Conservation (phyloP, 2,329 filamentous ascomycete genomes). For the Trichoderma atroviride region DNA sequence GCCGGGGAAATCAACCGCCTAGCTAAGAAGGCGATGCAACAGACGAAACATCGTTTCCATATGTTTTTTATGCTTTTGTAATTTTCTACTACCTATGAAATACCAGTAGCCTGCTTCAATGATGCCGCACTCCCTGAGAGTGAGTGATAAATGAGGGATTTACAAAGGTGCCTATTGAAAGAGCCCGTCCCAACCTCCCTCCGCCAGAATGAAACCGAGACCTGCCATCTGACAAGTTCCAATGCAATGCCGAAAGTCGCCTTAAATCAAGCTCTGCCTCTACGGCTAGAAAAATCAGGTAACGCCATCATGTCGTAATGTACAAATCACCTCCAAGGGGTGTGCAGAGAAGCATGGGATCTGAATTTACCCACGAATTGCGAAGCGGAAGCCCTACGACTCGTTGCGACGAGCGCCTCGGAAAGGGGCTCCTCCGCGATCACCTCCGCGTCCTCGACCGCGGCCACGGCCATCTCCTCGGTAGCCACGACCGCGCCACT, state of each 20-base stretch:
- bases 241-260: slow-evolving; percentile 37
- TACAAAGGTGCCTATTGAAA: slow-evolving; percentile 27
- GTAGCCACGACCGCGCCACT: slow-evolving; percentile 54
- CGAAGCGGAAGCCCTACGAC: slow-evolving; percentile 38
- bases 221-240: slow-evolving; percentile 26
- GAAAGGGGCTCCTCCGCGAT: slow-evolving; percentile 41
- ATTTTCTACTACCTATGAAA: slow-evolving; percentile 25
- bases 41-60: background rate
- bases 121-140: slow-evolving; percentile 26
- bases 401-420: slow-evolving; percentile 45
- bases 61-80: background rate
- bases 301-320: slow-evolving; percentile 47
- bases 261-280: slow-evolving; percentile 33
- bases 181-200: slow-evolving; percentile 26
- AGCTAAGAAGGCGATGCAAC: background rate
- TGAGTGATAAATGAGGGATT: slow-evolving; percentile 26
- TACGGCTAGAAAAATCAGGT: slow-evolving; percentile 35
- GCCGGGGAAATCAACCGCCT: background rate
- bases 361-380: slow-evolving; percentile 34
- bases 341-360: slow-evolving; percentile 37
- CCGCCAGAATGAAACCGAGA: slow-evolving; percentile 27
- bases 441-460: slow-evolving; percentile 40
- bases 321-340: slow-evolving; percentile 42
- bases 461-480: slow-evolving; percentile 53
- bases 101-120: slow-evolving; percentile 27